Evolutionary conservation across 371 early-diverging fungal species (phyloP).

Genomic region (Saksenaea vasiformis): DNA sequence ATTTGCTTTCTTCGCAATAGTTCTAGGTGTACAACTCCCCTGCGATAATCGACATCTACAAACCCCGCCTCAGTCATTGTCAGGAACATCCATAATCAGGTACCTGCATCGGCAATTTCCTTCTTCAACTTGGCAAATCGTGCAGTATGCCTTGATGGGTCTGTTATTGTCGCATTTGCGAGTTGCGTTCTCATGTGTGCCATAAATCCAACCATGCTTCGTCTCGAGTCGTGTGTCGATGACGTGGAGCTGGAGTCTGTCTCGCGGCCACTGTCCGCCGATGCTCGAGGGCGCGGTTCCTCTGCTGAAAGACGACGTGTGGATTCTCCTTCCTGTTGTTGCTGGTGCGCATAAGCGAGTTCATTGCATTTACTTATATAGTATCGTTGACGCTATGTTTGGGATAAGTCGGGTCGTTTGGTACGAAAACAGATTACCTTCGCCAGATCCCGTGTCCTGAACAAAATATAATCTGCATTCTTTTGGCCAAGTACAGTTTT

Average conservation of each 20-base stretch:
- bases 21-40: conserved; percentile 11
- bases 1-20: conserved; percentile 11
- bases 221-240: conserved; percentile 21
- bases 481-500: conserved; percentile 17
- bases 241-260: conserved; percentile 23
- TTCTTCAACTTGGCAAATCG: conserved; percentile 51
- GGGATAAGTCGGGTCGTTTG: not conserved
- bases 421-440: not conserved
- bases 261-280: conserved; percentile 30
- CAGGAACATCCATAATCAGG: not conserved
- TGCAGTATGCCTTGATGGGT: conserved; percentile 33
- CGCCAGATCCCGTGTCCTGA: conserved; percentile 10
- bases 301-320: not conserved
- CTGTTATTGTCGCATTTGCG: conserved; percentile 36
- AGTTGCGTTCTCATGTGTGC: conserved; percentile 47
- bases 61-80: not conserved
- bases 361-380: conserved; percentile 15
- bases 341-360: conserved; percentile 11
- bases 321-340: conserved; percentile 2
- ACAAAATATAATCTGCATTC: conserved; percentile 13
- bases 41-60: conserved; percentile 5
- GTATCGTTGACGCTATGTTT: conserved; percentile 3
- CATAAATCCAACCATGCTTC: conserved; percentile 47
- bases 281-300: conserved; percentile 2
- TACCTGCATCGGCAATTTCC: conserved; percentile 61